A percentile compares a stretch with the other conserved stretches of the same genome.
phyloP scores from a whole-genome alignment of 2,329 filamentous ascomycete genomes.

The Aspergillus aculeatinus region DNA sequence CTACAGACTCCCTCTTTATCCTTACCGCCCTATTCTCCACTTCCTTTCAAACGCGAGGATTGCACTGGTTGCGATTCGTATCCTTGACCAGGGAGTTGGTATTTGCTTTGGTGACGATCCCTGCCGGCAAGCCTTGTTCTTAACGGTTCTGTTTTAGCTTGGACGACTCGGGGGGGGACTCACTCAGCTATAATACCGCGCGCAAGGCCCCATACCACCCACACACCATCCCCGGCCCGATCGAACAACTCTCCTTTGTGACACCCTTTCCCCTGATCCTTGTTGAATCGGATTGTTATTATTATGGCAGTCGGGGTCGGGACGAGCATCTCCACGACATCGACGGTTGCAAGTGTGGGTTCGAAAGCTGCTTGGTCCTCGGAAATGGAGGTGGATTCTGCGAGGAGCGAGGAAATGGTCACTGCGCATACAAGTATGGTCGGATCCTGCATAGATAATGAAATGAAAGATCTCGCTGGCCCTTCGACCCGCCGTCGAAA shows the following conservation, averaged over 20 bases:
- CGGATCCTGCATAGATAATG: not conserved
- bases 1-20: not conserved
- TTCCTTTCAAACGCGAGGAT: not conserved
- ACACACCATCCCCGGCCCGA: not conserved
- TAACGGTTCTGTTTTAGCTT: not conserved
- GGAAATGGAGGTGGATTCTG: slow-evolving; percentile 32
- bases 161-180: not conserved
- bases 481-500: slow-evolving; percentile 16
- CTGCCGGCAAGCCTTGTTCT: not conserved
- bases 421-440: slow-evolving; percentile 14
- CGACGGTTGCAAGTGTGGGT: slow-evolving; percentile 7
- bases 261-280: not conserved
- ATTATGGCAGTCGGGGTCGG: slow-evolving; percentile 16
- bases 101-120: not conserved
- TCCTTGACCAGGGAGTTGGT: not conserved
- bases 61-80: slow-evolving; percentile 10
- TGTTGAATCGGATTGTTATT: not conserved
- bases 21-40: not conserved
- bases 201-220: not conserved
- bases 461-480: slow-evolving; percentile 1
- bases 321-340: slow-evolving; percentile 3
- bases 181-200: not conserved
- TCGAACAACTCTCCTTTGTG: not conserved
- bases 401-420: slow-evolving; percentile 17
- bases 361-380: slow-evolving; percentile 16